These are phyloP conservation scores for Colletotrichum lindemuthianum DNA, from an alignment of 2,329 filamentous ascomycete species.

Conservation along the genomic window DNA sequence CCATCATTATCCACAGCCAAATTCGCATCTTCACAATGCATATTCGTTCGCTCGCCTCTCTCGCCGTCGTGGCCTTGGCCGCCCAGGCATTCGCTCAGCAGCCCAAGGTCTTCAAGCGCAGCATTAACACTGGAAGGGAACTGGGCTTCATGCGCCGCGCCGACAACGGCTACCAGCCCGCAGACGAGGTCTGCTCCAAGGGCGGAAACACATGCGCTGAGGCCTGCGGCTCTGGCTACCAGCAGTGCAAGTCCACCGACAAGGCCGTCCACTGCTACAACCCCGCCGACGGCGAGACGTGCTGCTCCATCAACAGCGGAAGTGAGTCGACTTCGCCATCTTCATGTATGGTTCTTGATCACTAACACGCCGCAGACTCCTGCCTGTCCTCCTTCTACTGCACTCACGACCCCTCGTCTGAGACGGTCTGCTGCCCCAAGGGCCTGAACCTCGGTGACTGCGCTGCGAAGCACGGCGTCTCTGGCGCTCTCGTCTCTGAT, in stretches of 20 bases:
- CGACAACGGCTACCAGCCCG: conserved; percentile 59
- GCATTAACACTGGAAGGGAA: conserved; percentile 46
- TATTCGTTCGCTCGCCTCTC: conserved; percentile 36
- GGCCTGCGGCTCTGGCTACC: conserved; percentile 62
- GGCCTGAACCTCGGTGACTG: conserved; percentile 63
- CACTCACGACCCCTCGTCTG: conserved; percentile 59
- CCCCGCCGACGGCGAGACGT: conserved; percentile 59
- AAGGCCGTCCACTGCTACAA: conserved; percentile 68
- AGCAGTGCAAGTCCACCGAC: conserved; percentile 61
- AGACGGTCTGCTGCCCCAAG: conserved; percentile 71
- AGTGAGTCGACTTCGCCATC: conserved; percentile 54
- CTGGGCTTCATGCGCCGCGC: conserved; percentile 56
- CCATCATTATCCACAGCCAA: conserved; percentile 16
- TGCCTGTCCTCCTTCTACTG: conserved; percentile 72
- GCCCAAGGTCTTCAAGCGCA: conserved; percentile 45
- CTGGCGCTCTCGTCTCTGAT: conserved; percentile 59
- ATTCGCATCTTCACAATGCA: conserved; percentile 32
- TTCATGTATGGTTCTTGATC: background rate
- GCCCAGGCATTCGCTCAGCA: conserved; percentile 34
- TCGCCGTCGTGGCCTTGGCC: conserved; percentile 37
- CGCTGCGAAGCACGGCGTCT: conserved; percentile 59
- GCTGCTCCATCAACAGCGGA: conserved; percentile 67
- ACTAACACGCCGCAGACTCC: conserved; percentile 56
- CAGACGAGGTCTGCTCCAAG: conserved; percentile 57
- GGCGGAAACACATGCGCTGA: conserved; percentile 62